Conservation (phyloP, 169 alveolate genomes). For the Plasmodium ovale region DNA sequence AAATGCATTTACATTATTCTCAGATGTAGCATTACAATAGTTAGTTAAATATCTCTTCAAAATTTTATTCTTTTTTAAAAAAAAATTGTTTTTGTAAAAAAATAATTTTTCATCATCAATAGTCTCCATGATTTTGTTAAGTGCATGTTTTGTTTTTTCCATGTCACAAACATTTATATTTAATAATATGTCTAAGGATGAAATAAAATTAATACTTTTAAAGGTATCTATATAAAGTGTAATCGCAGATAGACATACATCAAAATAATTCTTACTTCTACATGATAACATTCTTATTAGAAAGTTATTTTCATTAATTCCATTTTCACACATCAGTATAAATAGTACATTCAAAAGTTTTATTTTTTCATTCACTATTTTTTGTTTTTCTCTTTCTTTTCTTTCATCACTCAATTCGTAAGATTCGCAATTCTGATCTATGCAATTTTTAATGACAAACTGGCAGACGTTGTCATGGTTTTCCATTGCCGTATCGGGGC, state of each 20-base stretch:
- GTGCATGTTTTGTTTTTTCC: neutral
- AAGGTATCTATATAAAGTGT: slow-evolving; percentile 47
- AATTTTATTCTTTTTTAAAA: slow-evolving; percentile 23
- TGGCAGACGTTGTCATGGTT: neutral
- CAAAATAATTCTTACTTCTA: slow-evolving; percentile 26
- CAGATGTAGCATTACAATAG: slow-evolving; percentile 12
- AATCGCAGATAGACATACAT: slow-evolving; percentile 34
- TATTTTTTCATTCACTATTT: neutral
- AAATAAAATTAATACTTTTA: slow-evolving; percentile 20
- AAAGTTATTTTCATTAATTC: slow-evolving; percentile 41
- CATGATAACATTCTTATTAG: slow-evolving; percentile 40
- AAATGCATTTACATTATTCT: slow-evolving; percentile 4
- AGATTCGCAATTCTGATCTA: neutral
- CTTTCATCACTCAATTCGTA: neutral
- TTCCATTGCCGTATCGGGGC: neutral
- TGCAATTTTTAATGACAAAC: neutral
- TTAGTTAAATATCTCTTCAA: slow-evolving; percentile 18
- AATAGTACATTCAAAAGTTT: slow-evolving; percentile 29
- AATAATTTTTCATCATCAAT: neutral
- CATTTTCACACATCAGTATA: slow-evolving; percentile 31
- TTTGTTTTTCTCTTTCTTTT: neutral
- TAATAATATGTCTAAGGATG: slow-evolving; percentile 10
- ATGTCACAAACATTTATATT: neutral
- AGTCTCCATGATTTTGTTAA: neutral
- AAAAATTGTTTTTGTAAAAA: slow-evolving; percentile 27